Base-by-base conservation (phyloP, 176 grass and related monocot species). In the Puya raimondii region DNA sequence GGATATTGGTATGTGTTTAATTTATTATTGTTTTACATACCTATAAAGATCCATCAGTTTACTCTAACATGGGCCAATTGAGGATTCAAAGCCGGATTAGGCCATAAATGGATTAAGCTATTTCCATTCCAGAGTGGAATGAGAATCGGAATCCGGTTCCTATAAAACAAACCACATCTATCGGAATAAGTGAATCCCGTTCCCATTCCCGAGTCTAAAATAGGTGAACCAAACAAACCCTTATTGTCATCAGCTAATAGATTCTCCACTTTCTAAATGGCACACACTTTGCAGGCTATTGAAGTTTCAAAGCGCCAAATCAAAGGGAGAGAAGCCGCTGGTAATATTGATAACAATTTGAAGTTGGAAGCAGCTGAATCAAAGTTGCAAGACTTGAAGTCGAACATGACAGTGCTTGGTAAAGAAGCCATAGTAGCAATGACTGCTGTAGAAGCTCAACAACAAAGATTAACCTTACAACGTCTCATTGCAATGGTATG, bases 281-380 rank as follows among this genome's bases (percentile, higher is more conserved):
- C 12, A 61, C n/a, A 61, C 13, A 23, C n/a, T 65, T 63, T 67
- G 18, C 73, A 96, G 93, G 86, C 75, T 68, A 84, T 90, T 72
- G 93, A 97, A 85, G 89, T 97, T 71, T 97, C 93, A 67, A 92
- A 84, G 27, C 79, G 89, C 56, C 93, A 97, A 59, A 83, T 82
- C 21, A 97, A 79, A 81, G 79, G 87, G 51, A 90, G 89, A 71
- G 93, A 97, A 76, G 76, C 81, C 42, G 56, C 82, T 69, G 81
- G 82, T 3, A 87, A 92, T 70, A 77, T 76, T 20, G 93, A 97
- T 17, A 65, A 85, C 54, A 90, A 84, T 76, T 70, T 74, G 3
- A 97, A 97, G 49, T 77, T 92, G 64, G 89, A 97, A 83, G 89
- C 89, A 16, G 78, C 93, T 80, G 93, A 97, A 74, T 83, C 81